Base-by-base conservation (phyloP, 208 protist genomes). In the Trypanosoma platydactyli region DNA sequence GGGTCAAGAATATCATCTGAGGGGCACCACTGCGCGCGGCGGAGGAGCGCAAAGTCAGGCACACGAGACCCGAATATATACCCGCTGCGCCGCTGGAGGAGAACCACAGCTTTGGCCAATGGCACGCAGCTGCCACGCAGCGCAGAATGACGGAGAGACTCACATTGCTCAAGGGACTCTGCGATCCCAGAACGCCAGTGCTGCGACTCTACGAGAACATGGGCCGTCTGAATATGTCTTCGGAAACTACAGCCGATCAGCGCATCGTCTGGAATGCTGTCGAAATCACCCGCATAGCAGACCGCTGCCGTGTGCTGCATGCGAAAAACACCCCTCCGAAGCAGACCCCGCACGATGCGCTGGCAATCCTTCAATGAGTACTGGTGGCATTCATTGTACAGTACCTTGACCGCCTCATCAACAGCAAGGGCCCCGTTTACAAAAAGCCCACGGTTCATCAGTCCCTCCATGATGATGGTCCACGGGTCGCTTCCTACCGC, bases 401-500 rank as follows among this genome's bases (percentile, higher is more conserved):
- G 72, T 0, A 82, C 82, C 48, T 81, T 84, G 42, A 95, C 74
- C 22, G 79, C 87, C 66, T 95, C 90, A 48, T 92, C 81, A 38
- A 81, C 49, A 1, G 60, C 51, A 51, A 95, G 89, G 12, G 58
- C 56, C 65, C 86, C 86, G 61, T 91, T 91, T 15, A 91, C 76
- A 49, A 92, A 78, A 51, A 94, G 79, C 3, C 90, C 90, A 33
- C 88, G 84, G 62, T 95, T 95, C 58, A 86, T 88, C n/a, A 95
- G 71, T 11, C 90, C 87, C 40, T 95, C 85, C 3, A 94, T 53
- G 45, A 94, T 77, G 7, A 89, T 65, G 2, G 75, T 72, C 6
- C 92, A 76, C 24, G 76, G 62, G 54, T 89, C 84, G 20, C 75
- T 73, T 41, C 18, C 16, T 30, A 29, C 40, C 6, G 62, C 29